Evolutionary conservation across 2,329 filamentous ascomycete genomes (phyloP).

Genomic region (Penicillium rolfsii): DNA sequence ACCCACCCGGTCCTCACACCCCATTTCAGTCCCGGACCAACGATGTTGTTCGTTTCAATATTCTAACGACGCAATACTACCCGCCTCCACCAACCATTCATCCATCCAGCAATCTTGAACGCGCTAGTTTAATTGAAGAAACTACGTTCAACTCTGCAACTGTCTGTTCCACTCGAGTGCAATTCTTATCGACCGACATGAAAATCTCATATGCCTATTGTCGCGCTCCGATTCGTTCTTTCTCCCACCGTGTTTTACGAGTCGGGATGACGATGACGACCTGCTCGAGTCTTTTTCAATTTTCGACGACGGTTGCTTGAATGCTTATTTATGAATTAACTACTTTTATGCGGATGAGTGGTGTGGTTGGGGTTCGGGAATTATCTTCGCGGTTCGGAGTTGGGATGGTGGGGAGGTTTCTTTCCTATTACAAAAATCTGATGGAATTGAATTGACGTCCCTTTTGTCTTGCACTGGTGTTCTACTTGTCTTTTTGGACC

Average conservation of each 20-base stretch:
- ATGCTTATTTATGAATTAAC: background rate
- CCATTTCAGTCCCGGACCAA: conserved; percentile 33
- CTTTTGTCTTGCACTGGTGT: conserved; percentile 22
- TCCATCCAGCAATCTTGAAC: conserved; percentile 18
- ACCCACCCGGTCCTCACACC: conserved; percentile 50
- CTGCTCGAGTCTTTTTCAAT: background rate
- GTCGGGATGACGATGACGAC: conserved; percentile 4
- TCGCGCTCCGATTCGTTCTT: conserved; percentile 4
- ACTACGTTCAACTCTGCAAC: conserved; percentile 28
- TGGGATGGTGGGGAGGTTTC: conserved; percentile 25
- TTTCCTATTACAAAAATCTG: conserved; percentile 30
- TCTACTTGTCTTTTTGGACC: background rate
- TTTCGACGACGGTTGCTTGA: background rate
- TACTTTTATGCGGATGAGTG: conserved; percentile 8
- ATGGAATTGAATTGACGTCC: conserved; percentile 34
- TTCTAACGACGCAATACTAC: conserved; percentile 25
- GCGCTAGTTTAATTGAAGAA: conserved; percentile 28
- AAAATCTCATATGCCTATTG: background rate
- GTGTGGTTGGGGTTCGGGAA: conserved; percentile 3
- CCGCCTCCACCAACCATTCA: conserved; percentile 16
- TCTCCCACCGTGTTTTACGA: background rate
- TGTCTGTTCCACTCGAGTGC: conserved; percentile 5
- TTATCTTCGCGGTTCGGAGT: conserved; percentile 11
- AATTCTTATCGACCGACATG: background rate
- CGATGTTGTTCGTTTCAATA: conserved; percentile 25